Conservation (phyloP, 2,329 filamentous ascomycete genomes). For the Nothomitra cinnamomea region DNA sequence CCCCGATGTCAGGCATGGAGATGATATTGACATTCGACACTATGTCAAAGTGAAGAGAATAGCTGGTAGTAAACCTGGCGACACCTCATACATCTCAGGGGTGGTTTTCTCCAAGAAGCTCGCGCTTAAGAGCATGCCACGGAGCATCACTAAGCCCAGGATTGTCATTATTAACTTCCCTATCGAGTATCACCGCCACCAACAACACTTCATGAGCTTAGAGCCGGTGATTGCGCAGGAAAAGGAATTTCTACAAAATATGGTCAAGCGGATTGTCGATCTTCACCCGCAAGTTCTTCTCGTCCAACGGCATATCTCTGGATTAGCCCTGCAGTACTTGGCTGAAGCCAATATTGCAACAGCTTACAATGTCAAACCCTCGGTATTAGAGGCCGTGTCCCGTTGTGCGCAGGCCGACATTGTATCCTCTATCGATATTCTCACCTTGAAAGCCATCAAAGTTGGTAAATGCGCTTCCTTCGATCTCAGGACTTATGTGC, state of each 20-base stretch:
- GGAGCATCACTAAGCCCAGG: conserved; percentile 65
- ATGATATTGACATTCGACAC: conserved; percentile 93
- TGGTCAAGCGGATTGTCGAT: conserved; percentile 81
- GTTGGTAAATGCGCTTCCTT: conserved; percentile 73
- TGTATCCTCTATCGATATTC: conserved; percentile 87
- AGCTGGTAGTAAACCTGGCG: conserved; percentile 70
- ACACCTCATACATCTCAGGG: conserved; percentile 92
- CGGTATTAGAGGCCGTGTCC: conserved; percentile 87
- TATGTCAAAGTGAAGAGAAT: conserved; percentile 98
- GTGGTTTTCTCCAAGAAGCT: conserved; percentile 96
- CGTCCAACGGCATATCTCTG: conserved; percentile 86
- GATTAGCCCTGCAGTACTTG: conserved; percentile 74
- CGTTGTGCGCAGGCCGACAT: conserved; percentile 82
- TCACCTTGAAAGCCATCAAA: conserved; percentile 56
- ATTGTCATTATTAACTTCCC: conserved; percentile 90
- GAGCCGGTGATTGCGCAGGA: conserved; percentile 95
- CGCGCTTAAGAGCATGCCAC: conserved; percentile 88
- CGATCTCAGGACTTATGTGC: conserved; percentile 89
- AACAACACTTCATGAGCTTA: conserved; percentile 93
- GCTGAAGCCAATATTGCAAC: conserved; percentile 82
- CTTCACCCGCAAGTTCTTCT: conserved; percentile 71
- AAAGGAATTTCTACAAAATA: conserved; percentile 76
- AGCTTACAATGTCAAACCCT: conserved; percentile 90
- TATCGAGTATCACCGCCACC: conserved; percentile 86
- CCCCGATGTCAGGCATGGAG: conserved; percentile 74